Percentiles rank a stretch among this genome's conserved stretches.
These are phyloP conservation scores for Pleurotus djamor DNA, from an alignment of 768 basidiomycete species.

Conservation along the genomic window DNA sequence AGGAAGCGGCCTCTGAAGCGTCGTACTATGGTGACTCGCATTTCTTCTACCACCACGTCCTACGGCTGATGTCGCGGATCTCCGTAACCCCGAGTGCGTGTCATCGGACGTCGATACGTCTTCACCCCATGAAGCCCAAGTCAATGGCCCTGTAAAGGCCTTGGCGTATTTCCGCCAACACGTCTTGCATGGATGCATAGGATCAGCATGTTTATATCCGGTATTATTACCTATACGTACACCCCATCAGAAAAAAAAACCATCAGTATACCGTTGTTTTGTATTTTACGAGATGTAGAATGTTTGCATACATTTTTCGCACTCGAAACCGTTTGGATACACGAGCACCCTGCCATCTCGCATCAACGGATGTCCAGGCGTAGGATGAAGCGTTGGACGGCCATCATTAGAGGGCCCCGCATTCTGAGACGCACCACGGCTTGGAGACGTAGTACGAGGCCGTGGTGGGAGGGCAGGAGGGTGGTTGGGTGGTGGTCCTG, in stretches of 20 bases:
- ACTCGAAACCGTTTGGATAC: constrained; percentile 63
- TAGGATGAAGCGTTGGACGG: constrained; percentile 60
- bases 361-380: constrained; percentile 67
- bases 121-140: constrained; percentile 40
- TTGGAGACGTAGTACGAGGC: constrained; percentile 19
- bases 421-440: neutral
- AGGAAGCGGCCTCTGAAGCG: constrained; percentile 37
- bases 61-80: neutral
- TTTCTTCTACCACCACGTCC: neutral
- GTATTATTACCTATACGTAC: constrained; percentile 62
- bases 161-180: constrained; percentile 76
- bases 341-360: constrained; percentile 60
- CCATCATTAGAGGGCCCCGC: constrained; percentile 40
- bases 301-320: constrained; percentile 56
- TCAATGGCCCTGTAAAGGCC: constrained; percentile 58
- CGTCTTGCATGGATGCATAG: constrained; percentile 61
- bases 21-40: constrained; percentile 10
- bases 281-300: too few species aligned
- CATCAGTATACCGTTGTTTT: too few species aligned
- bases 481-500: constrained; percentile 8
- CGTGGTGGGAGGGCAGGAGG: constrained; percentile 19
- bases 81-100: neutral
- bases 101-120: constrained; percentile 6
- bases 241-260: neutral
- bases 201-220: constrained; percentile 72